Conservation (phyloP, 163 green algal species). For the Scenedesmus sp. region DNA sequence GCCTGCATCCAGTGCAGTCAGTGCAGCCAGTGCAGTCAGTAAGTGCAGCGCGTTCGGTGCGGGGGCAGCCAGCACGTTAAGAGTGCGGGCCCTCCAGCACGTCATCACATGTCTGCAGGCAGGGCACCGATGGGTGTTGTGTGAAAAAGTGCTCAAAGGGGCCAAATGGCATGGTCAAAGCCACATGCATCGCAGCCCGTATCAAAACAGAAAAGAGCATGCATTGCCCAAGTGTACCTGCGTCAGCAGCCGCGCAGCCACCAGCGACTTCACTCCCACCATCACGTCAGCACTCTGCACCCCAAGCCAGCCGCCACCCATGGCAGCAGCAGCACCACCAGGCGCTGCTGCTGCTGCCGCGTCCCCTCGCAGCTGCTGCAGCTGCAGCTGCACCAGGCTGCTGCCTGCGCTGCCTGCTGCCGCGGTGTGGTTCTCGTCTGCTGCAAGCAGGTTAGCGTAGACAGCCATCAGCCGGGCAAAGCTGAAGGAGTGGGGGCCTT, state of each 20-base stretch:
- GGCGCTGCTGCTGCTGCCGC: neutral
- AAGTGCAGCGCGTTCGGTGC: neutral
- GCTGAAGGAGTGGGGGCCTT: conserved; percentile 50
- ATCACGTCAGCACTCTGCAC: conserved; percentile 29
- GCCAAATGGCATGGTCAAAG: too few relatives aligned
- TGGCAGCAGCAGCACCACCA: neutral
- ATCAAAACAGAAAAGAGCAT: neutral
- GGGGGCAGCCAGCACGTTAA: too few relatives aligned
- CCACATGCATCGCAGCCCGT: neutral
- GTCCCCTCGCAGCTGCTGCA: conserved; percentile 13
- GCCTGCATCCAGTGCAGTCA: neutral
- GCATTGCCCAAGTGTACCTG: neutral
- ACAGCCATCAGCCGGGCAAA: conserved; percentile 37
- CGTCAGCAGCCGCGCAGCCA: conserved; percentile 38
- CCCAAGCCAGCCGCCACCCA: conserved; percentile 25
- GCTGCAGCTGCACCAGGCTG: neutral
- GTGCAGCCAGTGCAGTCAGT: neutral
- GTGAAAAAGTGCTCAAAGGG: neutral
- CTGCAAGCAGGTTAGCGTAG: conserved; percentile 39
- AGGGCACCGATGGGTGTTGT: neutral
- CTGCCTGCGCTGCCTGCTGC: neutral
- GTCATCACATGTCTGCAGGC: too few relatives aligned
- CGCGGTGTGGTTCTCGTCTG: conserved; percentile 30
- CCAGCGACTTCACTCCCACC: conserved; percentile 30
- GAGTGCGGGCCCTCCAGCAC: too few relatives aligned